Evolutionary conservation across 257 asterid species (phyloP).

Genomic region (Primulina tabacum): DNA sequence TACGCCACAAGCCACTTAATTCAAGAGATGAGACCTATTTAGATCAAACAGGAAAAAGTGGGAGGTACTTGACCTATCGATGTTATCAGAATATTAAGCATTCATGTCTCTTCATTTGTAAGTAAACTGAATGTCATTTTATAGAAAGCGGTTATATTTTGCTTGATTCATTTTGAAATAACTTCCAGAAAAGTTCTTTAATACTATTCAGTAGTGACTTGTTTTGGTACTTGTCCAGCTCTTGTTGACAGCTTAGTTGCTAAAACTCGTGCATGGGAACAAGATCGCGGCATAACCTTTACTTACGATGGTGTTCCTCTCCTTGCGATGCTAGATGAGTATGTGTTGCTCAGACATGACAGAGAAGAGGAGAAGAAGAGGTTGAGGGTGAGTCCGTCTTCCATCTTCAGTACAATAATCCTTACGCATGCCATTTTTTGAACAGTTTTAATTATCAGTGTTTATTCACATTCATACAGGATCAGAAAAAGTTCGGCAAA

Average conservation of each 20-base stretch:
- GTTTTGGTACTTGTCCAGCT: constrained; percentile 37
- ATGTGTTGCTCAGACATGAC: constrained; percentile 62
- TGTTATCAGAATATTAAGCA: too few relatives aligned
- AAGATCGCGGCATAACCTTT: constrained; percentile 52
- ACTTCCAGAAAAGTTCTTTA: background rate
- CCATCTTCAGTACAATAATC: constrained; percentile 26
- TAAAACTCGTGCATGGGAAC: constrained; percentile 64
- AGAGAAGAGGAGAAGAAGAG: constrained; percentile 73
- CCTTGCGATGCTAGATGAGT: constrained; percentile 68
- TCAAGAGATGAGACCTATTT: too few relatives aligned
- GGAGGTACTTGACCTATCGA: too few relatives aligned
- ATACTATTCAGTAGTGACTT: constrained; percentile 1
- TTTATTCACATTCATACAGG: constrained; percentile 39
- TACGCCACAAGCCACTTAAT: too few relatives aligned
- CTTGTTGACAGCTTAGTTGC: constrained; percentile 56
- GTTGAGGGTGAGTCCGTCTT: constrained; percentile 40
- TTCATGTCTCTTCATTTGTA: too few relatives aligned
- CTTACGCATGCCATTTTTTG: background rate
- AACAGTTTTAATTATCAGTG: background rate
- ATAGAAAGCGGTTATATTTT: too few relatives aligned
- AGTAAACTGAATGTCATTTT: background rate
- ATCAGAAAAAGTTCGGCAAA: constrained; percentile 71
- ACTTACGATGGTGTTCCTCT: constrained; percentile 67
- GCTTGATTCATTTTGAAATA: too few relatives aligned
- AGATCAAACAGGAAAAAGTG: too few relatives aligned